Evolutionary conservation across 2,329 filamentous ascomycete genomes (phyloP), one percentile per base, ranked within the genome.

Genomic region (Colletotrichum trifolii): DNA sequence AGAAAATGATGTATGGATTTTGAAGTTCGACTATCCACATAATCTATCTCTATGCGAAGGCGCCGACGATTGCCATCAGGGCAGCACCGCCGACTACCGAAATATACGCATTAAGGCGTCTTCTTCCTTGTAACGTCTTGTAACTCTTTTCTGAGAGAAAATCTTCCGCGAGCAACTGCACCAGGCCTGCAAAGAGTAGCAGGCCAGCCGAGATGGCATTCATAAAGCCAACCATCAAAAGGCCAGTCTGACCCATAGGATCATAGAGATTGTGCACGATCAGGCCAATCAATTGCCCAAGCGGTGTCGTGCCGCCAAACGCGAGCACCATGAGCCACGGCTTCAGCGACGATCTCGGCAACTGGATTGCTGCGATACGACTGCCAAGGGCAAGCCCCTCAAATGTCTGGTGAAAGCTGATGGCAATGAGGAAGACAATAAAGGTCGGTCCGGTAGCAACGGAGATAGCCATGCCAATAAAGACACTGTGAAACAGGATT

Each of bases 331-430:
- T 93, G 8, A 93, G 82, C 91, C 91, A 96, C 0, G 96, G 95
- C 52, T 91, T 91, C 2, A 87, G 79, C 0, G 92, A 95, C 3
- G 85, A 85, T 17, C 85, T 85, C 0, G 91, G 87, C 72, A 97
- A 97, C 75, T 91, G 88, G 35, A 97, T 88, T 9, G 91, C 91
- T 0, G 93, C 91, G 71, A 97, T 97, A 63, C 93, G 91, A 47
- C 91, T 91, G 7, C 93, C 93, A 5, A 97, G 86, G 0, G 93
- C 93, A 12, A 97, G 88, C 2, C 93, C 93, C 79, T 97, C 93
- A 69, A 97, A 97, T 1, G 91, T 93, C 79, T 97, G 91, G 73
- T 96, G 92, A 77, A 95, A 94, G 69, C 87, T 88, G 67, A 96
- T 94, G 54, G 92, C 92, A 36, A 94, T 83, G 0, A 96, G 82